Base-by-base conservation (phyloP, 495 filamentous ascomycete genomes). In the Letharia columbiana region DNA sequence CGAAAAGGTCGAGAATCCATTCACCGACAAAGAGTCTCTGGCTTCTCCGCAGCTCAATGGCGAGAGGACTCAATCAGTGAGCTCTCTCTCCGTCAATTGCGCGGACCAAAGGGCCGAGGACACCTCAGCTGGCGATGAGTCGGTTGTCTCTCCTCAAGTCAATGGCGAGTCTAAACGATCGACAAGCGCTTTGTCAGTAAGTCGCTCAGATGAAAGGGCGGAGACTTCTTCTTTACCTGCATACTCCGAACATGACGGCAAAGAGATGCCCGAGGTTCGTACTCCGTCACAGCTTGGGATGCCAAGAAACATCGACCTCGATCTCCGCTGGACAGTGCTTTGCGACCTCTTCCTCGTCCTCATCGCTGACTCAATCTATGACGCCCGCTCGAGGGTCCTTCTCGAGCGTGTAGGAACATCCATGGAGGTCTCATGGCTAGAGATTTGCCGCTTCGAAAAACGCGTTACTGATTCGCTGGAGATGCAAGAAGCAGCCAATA, bases 401-500 rank as follows among this genome's bases (percentile, higher is more conserved):
- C 82, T 99, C 1, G 95, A 98, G 76, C 81, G 82, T 54, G 91
- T 98, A 1, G 92, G 88, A 52, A 80, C 82, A 61, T 86, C 86
- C 67, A 82, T 99, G 70, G 85, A 87, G 44, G 84, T 99, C 13
- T 81, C 90, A 20, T 96, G 91, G 92, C 79, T 94, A 61, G 95
- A 98, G 63, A 95, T 99, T 63, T 94, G 91, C 74, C 84, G 90
- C 42, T 99, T 99, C 71, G 94, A 99, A 76, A 98, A 98, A 77
- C 90, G 92, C 40, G 92, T 98, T 23, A 96, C 93, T 20, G 94
- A 99, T 75, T 91, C 95, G 17, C 80, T 99, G 31, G 94, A 98
- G 75, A 96, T 99, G 90, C 94, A 99, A 78, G 89, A 96, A 69
- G 85, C 87, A 49, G 87, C 91, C 12, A 86, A 91, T 40, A 95